phyloP scores from a whole-genome alignment of 108 stramenopile genomes.

The Nitzschia sp. region DNA sequence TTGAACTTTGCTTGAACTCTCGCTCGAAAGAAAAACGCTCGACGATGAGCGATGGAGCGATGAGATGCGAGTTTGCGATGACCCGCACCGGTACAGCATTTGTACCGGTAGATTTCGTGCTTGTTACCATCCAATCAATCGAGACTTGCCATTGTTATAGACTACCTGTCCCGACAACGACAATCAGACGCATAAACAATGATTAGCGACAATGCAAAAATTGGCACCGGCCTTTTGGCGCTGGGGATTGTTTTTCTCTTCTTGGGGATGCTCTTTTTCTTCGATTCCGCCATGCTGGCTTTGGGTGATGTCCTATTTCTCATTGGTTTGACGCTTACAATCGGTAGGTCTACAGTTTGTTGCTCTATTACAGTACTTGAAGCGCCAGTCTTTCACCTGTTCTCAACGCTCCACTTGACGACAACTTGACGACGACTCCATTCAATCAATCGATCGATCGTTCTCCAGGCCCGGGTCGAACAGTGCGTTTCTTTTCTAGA shows the following conservation, averaged over 20 bases:
- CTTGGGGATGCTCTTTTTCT: slow-evolving; percentile 84
- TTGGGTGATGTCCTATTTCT: slow-evolving; percentile 88
- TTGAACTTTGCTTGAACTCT: too few species aligned
- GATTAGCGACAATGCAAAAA: slow-evolving; percentile 91
- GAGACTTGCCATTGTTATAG: too few species aligned
- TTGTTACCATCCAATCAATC: too few species aligned
- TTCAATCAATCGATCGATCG: background rate
- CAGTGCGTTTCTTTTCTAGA: slow-evolving; percentile 84
- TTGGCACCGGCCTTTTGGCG: slow-evolving; percentile 83
- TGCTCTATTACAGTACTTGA: too few species aligned
- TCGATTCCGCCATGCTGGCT: slow-evolving; percentile 87
- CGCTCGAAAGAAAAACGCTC: too few species aligned
- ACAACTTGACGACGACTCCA: background rate
- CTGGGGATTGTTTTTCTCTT: slow-evolving; percentile 83
- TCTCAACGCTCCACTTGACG: slow-evolving; percentile 2
- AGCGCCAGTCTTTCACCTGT: too few species aligned
- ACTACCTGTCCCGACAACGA: too few species aligned
- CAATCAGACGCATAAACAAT: too few species aligned
- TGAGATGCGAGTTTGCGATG: too few species aligned
- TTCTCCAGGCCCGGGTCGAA: slow-evolving; percentile 50
- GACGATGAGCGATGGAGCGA: too few species aligned
- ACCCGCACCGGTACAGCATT: too few species aligned
- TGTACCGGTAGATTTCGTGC: too few species aligned
- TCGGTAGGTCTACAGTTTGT: slow-evolving; percentile 37
- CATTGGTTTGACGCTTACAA: slow-evolving; percentile 82